These are phyloP conservation scores for Grigorovia humatica DNA, from an alignment of 805 yeast genomes.

Conservation along the genomic window DNA sequence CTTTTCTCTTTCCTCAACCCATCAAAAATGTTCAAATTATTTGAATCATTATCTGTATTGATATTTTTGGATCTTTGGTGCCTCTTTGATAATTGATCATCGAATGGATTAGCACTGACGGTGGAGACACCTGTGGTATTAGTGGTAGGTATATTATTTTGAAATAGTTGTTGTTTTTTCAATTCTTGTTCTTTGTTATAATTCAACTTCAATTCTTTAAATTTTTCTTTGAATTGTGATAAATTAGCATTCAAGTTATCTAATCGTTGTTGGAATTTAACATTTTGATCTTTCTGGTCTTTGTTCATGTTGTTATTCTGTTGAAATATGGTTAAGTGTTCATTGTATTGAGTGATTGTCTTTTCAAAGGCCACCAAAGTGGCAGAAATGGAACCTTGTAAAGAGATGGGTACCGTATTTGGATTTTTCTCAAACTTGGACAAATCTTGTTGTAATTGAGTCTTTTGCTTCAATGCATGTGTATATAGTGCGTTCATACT, in stretches of 20 bases:
- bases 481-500: conserved; percentile 72
- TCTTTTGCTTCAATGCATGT: conserved; percentile 82
- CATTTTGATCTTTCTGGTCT: conserved; percentile 2
- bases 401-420: conserved; percentile 55
- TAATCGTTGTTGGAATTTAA: conserved; percentile 51
- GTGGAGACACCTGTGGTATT: neutral
- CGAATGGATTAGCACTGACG: conserved; percentile 15
- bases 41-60: conserved; percentile 1
- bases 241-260: conserved; percentile 39
- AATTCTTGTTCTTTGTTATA: conserved; percentile 7
- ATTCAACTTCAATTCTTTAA: conserved; percentile 27
- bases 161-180: conserved; percentile 17
- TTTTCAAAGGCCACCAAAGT: conserved; percentile 65
- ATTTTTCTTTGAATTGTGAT: conserved; percentile 23
- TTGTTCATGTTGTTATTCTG: conserved; percentile 36
- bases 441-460: conserved; percentile 58
- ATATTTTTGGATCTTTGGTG: neutral
- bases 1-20: conserved; percentile 64
- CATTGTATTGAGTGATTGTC: conserved; percentile 51
- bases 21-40: conserved; percentile 33
- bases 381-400: conserved; percentile 48
- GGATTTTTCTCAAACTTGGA: conserved; percentile 54
- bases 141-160: neutral
- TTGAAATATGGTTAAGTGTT: conserved; percentile 26
- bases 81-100: conserved; percentile 25